These are phyloP conservation scores for Chalciporus pseudorubinellus DNA, from an alignment of 768 basidiomycete species.

Conservation along the genomic window DNA sequence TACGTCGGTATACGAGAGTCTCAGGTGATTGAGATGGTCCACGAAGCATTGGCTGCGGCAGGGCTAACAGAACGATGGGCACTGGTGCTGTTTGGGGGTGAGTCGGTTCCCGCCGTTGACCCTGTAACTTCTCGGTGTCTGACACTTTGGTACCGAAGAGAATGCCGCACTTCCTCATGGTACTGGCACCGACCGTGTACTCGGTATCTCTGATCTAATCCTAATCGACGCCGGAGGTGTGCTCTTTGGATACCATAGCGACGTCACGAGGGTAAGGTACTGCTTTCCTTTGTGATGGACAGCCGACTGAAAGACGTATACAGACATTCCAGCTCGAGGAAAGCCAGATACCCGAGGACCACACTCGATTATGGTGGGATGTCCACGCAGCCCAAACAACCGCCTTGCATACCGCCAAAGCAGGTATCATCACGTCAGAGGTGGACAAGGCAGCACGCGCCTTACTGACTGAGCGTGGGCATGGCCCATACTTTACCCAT, in stretches of 20 bases:
- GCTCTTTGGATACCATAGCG: conserved; percentile 73
- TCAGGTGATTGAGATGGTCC: conserved; percentile 57
- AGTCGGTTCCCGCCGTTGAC: conserved; percentile 16
- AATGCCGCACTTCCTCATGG: conserved; percentile 89
- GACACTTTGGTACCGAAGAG: conserved; percentile 41
- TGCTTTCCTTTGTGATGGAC: background rate
- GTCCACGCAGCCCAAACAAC: conserved; percentile 63
- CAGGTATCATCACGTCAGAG: conserved; percentile 47
- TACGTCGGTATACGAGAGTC: conserved; percentile 77
- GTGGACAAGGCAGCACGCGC: conserved; percentile 65
- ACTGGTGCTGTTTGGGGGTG: conserved; percentile 78
- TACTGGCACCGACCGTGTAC: conserved; percentile 61
- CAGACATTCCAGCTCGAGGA: conserved; percentile 65
- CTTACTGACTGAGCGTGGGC: conserved; percentile 41
- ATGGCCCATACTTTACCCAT: conserved; percentile 71
- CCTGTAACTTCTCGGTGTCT: background rate
- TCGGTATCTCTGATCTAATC: conserved; percentile 59
- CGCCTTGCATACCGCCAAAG: conserved; percentile 47
- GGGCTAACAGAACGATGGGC: conserved; percentile 60
- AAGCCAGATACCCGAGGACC: conserved; percentile 51
- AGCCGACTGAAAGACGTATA: background rate
- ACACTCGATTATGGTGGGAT: conserved; percentile 59
- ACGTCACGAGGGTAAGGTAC: conserved; percentile 67
- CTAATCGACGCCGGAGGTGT: conserved; percentile 73
- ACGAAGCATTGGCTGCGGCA: conserved; percentile 49